These are phyloP conservation scores for Pezicula rhizophila DNA, from an alignment of 2,329 filamentous ascomycete genomes.

Conservation along the genomic window DNA sequence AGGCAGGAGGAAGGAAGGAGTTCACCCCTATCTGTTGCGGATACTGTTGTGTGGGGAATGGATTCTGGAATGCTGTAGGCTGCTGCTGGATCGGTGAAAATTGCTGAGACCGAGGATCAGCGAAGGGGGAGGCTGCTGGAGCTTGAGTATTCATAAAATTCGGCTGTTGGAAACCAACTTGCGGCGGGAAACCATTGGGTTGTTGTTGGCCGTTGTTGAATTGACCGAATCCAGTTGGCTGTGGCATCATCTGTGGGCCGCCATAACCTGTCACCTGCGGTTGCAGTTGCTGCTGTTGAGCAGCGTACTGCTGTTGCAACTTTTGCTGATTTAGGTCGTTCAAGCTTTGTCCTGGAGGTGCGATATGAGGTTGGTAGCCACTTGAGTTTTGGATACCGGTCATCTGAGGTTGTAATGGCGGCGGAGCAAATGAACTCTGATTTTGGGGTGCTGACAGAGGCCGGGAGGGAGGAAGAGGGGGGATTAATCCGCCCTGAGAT, in stretches of 20 bases:
- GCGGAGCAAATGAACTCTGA: slow-evolving; percentile 65
- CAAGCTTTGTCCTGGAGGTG: slow-evolving; percentile 70
- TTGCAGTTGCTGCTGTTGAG: slow-evolving; percentile 42
- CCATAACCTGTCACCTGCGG: slow-evolving; percentile 61
- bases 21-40: slow-evolving; percentile 42
- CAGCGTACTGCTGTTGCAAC: slow-evolving; percentile 53
- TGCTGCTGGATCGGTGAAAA: slow-evolving; percentile 45
- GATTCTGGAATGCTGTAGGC: slow-evolving; percentile 40
- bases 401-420: slow-evolving; percentile 76
- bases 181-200: slow-evolving; percentile 34
- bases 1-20: slow-evolving; percentile 49
- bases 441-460: slow-evolving; percentile 84
- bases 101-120: slow-evolving; percentile 49
- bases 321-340: slow-evolving; percentile 64
- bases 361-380: slow-evolving; percentile 54
- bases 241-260: slow-evolving; percentile 29
- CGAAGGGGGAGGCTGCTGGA: slow-evolving; percentile 37
- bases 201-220: slow-evolving; percentile 25
- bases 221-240: slow-evolving; percentile 36
- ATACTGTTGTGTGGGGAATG: slow-evolving; percentile 32
- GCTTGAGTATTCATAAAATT: slow-evolving; percentile 42
- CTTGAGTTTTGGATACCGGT: slow-evolving; percentile 56
- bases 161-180: slow-evolving; percentile 42
- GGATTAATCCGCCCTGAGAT: slow-evolving; percentile 58
- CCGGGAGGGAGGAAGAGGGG: slow-evolving; percentile 69